Evolutionary conservation across 1,284 basidiomycete genomes (phyloP).

Genomic region (Cronartium quercuum): DNA sequence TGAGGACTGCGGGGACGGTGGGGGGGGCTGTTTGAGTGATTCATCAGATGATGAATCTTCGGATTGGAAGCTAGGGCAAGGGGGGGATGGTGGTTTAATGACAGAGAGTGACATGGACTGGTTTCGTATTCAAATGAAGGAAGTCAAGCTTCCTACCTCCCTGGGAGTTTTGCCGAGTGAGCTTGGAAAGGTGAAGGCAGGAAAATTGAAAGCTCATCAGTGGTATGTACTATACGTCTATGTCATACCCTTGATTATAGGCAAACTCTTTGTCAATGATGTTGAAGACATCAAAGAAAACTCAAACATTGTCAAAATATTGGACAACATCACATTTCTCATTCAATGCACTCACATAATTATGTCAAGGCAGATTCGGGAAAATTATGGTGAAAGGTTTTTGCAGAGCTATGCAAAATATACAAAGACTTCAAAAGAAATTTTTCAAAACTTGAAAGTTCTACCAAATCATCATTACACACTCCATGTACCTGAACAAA

Average conservation of each 20-base stretch:
- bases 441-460: neutral
- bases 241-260: neutral
- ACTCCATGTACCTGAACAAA: neutral
- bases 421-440: neutral
- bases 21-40: neutral
- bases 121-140: slow-evolving; percentile 4
- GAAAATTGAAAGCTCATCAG: neutral
- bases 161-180: neutral
- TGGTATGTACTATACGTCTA: neutral
- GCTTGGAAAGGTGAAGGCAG: neutral
- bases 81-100: slow-evolving; percentile 1
- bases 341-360: neutral
- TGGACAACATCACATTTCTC: neutral
- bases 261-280: neutral
- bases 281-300: neutral
- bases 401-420: neutral
- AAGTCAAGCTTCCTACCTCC: neutral
- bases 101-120: neutral
- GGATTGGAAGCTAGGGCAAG: neutral
- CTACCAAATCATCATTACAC: slow-evolving; percentile 1
- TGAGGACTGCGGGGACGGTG: neutral
- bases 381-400: neutral
- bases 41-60: neutral
- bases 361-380: neutral
- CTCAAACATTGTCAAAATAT: neutral